A percentile compares a stretch with the other conserved stretches of the same genome.
Evolutionary conservation across 108 stramenopile species (phyloP).

Genomic region (Parietichytrium sp.): DNA sequence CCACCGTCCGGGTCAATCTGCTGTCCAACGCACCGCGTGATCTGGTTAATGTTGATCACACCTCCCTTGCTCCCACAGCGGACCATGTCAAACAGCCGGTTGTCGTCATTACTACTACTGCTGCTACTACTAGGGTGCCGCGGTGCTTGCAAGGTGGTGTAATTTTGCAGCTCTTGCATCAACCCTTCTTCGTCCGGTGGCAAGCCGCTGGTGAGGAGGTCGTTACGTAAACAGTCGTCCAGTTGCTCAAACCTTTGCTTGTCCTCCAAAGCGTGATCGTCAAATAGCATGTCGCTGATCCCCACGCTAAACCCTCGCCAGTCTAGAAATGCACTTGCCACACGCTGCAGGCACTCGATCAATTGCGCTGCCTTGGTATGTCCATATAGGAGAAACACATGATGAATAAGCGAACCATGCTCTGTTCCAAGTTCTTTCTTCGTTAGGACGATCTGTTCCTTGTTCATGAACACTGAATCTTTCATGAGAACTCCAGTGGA

Average conservation of each 20-base stretch:
- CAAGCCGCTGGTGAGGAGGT: not conserved
- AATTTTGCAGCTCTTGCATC: not conserved
- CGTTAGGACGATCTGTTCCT: not conserved
- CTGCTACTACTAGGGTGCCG: not conserved
- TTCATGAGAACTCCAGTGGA: too few species aligned
- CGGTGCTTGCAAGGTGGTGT: not conserved
- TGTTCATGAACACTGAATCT: too few species aligned
- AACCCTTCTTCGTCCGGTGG: not conserved
- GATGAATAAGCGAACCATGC: not conserved
- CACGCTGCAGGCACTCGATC: not conserved
- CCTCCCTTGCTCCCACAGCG: not conserved
- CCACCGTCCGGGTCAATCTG: not conserved
- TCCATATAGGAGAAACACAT: not conserved
- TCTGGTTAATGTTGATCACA: constrained; percentile 4
- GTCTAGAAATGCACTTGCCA: not conserved
- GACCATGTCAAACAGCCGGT: not conserved
- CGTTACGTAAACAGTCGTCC: not conserved
- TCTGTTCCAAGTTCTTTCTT: not conserved
- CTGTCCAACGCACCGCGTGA: not conserved
- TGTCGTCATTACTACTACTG: not conserved
- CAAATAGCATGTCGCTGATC: not conserved
- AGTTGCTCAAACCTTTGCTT: not conserved
- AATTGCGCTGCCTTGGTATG: not conserved
- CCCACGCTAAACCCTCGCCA: not conserved
- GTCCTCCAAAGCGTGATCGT: not conserved